Conservation (phyloP, 1,284 basidiomycete species). For the Binderoboletus segoi region DNA sequence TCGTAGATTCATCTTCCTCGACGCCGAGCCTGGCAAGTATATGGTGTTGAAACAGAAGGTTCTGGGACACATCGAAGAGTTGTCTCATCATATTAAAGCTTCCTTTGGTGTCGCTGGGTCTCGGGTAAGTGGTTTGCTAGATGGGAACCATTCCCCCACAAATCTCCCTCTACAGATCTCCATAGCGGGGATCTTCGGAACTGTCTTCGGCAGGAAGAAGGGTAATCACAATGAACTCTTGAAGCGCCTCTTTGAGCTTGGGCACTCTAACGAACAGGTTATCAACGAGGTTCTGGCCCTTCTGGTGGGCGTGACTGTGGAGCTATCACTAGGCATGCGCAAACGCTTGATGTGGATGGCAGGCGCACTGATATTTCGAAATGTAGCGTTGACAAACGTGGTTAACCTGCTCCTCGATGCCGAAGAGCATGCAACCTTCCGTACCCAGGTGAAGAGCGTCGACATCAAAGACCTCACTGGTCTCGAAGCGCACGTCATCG, state of each 20-base stretch:
- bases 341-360: not conserved
- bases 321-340: constrained; percentile 63
- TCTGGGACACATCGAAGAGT: constrained; percentile 50
- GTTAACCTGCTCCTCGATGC: constrained; percentile 64
- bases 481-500: constrained; percentile 58
- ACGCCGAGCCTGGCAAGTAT: constrained; percentile 58
- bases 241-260: constrained; percentile 56
- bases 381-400: constrained; percentile 47
- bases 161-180: constrained; percentile 45
- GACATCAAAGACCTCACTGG: constrained; percentile 40
- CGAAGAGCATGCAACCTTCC: constrained; percentile 43
- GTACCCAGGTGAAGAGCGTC: constrained; percentile 39
- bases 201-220: constrained; percentile 55
- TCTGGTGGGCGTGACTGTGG: constrained; percentile 65
- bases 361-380: constrained; percentile 1
- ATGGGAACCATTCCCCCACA: not conserved
- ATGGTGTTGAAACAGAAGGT: constrained; percentile 57
- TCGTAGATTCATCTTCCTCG: constrained; percentile 70
- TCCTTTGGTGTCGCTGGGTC: constrained; percentile 36
- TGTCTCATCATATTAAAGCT: constrained; percentile 59
- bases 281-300: constrained; percentile 73
- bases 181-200: constrained; percentile 47
- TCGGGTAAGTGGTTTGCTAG: constrained; percentile 19
- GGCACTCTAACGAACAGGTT: constrained; percentile 58
- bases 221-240: constrained; percentile 52